Evolutionary conservation across 2,329 filamentous ascomycete genomes (phyloP).

Genomic region (Ophiostoma ips): DNA sequence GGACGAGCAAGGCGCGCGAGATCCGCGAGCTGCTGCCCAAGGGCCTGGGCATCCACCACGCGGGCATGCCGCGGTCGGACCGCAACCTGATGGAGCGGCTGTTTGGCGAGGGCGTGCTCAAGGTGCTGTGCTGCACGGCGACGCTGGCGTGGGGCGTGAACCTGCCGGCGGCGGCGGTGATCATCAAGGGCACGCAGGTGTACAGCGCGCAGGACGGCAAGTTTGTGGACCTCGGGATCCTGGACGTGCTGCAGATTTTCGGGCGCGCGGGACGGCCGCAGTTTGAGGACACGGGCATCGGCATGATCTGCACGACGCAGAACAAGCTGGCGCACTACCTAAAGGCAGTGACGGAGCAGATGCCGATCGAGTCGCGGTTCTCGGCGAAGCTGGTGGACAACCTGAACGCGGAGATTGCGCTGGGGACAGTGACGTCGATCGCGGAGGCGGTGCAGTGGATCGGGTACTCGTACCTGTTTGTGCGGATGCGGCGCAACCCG

Average conservation of each 20-base stretch:
- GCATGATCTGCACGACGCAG: slow-evolving; percentile 95
- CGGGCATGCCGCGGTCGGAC: slow-evolving; percentile 89
- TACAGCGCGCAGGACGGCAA: slow-evolving; percentile 95
- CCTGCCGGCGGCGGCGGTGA: slow-evolving; percentile 84
- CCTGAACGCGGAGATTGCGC: slow-evolving; percentile 81
- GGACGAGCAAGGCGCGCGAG: slow-evolving; percentile 70
- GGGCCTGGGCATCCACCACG: slow-evolving; percentile 89
- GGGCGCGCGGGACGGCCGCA: slow-evolving; percentile 95
- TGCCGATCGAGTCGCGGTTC: slow-evolving; percentile 95
- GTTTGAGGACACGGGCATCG: slow-evolving; percentile 94
- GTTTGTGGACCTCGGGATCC: slow-evolving; percentile 88
- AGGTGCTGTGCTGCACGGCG: slow-evolving; percentile 94
- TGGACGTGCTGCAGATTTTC: slow-evolving; percentile 96
- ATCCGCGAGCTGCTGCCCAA: slow-evolving; percentile 80
- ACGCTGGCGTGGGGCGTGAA: slow-evolving; percentile 99
- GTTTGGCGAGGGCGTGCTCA: slow-evolving; percentile 83
- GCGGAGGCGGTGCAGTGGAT: slow-evolving; percentile 93
- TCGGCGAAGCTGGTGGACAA: slow-evolving; percentile 92
- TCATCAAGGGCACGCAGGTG: slow-evolving; percentile 96
- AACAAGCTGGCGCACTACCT: slow-evolving; percentile 88
- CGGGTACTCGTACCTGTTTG: slow-evolving; percentile 93
- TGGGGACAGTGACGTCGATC: slow-evolving; percentile 92
- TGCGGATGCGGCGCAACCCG: slow-evolving; percentile 87
- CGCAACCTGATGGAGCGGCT: slow-evolving; percentile 90
- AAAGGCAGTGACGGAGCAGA: slow-evolving; percentile 83